Conservation (phyloP, 2,329 filamentous ascomycete genomes). For the Torrubiella hemipterigena region DNA sequence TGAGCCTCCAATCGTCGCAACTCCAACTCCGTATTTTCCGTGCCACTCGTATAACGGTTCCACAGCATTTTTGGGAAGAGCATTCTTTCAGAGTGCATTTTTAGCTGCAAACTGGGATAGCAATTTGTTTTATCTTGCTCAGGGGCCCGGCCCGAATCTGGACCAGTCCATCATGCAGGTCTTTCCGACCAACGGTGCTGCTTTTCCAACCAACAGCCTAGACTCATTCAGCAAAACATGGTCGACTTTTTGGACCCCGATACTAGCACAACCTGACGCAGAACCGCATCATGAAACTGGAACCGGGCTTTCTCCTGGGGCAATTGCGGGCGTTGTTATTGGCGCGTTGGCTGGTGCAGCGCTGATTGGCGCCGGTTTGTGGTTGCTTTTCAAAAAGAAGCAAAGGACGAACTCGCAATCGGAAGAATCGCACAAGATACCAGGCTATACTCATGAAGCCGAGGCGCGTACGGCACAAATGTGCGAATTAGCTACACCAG, state of each 20-base stretch:
- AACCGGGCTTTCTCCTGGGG: not conserved
- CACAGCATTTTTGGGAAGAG: not conserved
- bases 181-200: not conserved
- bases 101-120: not conserved
- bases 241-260: not conserved
- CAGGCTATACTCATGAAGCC: no score
- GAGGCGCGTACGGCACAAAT: no score
- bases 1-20: not conserved
- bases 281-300: not conserved
- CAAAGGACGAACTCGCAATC: no score
- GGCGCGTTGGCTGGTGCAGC: not conserved
- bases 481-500: no score
- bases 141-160: not conserved
- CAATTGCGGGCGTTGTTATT: not conserved
- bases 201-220: not conserved
- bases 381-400: no score
- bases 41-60: not conserved
- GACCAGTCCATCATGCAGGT: not conserved
- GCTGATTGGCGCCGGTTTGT: not conserved
- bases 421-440: no score
- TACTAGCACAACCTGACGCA: not conserved
- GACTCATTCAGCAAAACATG: not conserved
- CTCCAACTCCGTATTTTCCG: not conserved
- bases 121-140: not conserved
- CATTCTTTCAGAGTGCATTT: not conserved